Evolutionary conservation across 306 rosid genomes (phyloP), one percentile per base, ranked within the genome.

Genomic region (Pterocarpus macrocarpus): DNA sequence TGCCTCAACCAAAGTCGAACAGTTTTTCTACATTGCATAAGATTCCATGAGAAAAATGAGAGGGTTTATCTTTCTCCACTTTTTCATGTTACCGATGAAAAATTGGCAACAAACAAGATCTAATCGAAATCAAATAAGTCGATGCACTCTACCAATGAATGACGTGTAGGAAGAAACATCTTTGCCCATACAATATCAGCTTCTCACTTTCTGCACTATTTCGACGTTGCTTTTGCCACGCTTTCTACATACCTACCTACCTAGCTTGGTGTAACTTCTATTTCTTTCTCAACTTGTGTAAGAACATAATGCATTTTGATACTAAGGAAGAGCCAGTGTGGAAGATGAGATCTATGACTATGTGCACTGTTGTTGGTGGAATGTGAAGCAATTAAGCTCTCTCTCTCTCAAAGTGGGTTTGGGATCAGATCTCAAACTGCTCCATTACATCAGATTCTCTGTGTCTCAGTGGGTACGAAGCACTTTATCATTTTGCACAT

Each of bases 321-420:
- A 8, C 38, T n/a, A 33, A 13, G 64, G 49, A 52, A 55, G 64
- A 55, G 73, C 17, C 52, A 41, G 35, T 14, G 43, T 7, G 15
- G 55, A 34, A 35, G 50, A 43, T 43, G 8, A 43, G 1, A 16
- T 10, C 35, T 33, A 45, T 73, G 53, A 73, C 13, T 36, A 38
- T 73, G 78, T 62, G 49, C 59, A 69, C 79, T 80, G 55, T 41
- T 73, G 47, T 65, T 74, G 83, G 85, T 82, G 87, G 86, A 76
- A 76, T 52, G 15, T 82, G 80, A 83, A 50, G 38, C 72, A 73
- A 68, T 80, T 43, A 80, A 82, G 82, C 70, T 82, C 83, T 22
- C 36, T 70, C 79, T 70, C 79, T 53, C 71, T 75, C 71, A 76
- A 76, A 67, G 81, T 69, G 82, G 75, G 75, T 33, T 34, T 36